Conservation (phyloP, 768 basidiomycete genomes). For the Suillus clintonianus region DNA sequence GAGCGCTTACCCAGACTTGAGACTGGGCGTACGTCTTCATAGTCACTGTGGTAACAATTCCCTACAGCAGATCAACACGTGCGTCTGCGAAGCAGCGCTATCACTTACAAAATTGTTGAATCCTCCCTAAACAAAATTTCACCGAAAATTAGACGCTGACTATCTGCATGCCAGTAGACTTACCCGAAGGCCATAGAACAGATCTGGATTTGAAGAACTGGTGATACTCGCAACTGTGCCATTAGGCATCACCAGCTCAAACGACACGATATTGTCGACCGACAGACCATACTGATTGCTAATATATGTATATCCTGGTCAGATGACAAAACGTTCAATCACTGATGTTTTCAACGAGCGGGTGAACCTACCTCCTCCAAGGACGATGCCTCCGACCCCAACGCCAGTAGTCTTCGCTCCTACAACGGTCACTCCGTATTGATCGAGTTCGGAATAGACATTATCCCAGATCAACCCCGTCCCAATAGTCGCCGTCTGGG, state of each 20-base stretch:
- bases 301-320: slow-evolving; percentile 58
- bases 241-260: slow-evolving; percentile 57
- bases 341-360: background rate
- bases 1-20: slow-evolving; percentile 56
- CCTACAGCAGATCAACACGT: slow-evolving; percentile 29
- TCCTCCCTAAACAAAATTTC: slow-evolving; percentile 46
- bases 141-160: background rate
- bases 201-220: slow-evolving; percentile 31
- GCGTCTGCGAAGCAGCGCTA: background rate
- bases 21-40: slow-evolving; percentile 55
- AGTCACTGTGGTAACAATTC: slow-evolving; percentile 61
- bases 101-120: slow-evolving; percentile 56
- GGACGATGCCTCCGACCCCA: slow-evolving; percentile 57
- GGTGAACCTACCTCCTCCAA: slow-evolving; percentile 50
- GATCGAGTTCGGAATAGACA: slow-evolving; percentile 43
- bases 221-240: slow-evolving; percentile 43
- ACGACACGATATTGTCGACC: slow-evolving; percentile 53
- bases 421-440: slow-evolving; percentile 53
- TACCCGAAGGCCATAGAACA: slow-evolving; percentile 50
- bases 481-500: slow-evolving; percentile 41
- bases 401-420: slow-evolving; percentile 59
- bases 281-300: slow-evolving; percentile 64
- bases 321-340: background rate
- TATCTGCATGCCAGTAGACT: background rate
- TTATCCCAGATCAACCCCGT: slow-evolving; percentile 62